phyloP scores from a whole-genome alignment of 2,329 filamentous ascomycete species.

The Exserohilum turcica region DNA sequence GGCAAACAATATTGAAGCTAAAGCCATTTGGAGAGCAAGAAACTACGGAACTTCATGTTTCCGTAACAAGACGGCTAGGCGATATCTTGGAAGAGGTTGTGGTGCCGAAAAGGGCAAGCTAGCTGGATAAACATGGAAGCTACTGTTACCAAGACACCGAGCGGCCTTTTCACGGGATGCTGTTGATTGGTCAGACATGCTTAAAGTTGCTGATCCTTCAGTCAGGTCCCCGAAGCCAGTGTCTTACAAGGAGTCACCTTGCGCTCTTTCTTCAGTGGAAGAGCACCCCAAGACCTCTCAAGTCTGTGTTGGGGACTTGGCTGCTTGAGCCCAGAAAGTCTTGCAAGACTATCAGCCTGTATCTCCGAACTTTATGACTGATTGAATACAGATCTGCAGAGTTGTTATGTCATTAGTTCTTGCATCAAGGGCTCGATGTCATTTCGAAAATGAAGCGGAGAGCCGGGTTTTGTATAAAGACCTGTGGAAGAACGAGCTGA shows the following conservation, averaged over 20 bases:
- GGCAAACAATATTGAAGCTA: conserved; percentile 17
- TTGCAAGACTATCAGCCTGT: conserved; percentile 16
- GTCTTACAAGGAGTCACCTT: not conserved
- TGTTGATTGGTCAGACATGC: conserved; percentile 4
- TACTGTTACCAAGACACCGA: conserved; percentile 10
- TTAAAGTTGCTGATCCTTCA: not conserved
- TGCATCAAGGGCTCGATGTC: not conserved
- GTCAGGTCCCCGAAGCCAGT: not conserved
- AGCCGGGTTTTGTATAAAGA: conserved; percentile 25
- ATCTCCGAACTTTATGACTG: conserved; percentile 19
- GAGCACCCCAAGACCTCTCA: conserved; percentile 15
- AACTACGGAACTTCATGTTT: conserved; percentile 25
- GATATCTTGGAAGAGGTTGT: conserved; percentile 35
- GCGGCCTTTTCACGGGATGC: conserved; percentile 5
- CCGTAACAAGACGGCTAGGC: conserved; percentile 35
- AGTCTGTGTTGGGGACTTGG: conserved; percentile 23
- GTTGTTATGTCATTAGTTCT: conserved; percentile 25
- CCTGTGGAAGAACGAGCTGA: not conserved
- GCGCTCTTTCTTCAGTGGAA: not conserved
- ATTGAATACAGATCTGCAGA: conserved; percentile 1
- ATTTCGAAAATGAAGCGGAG: conserved; percentile 4
- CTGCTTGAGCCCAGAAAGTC: conserved; percentile 5
- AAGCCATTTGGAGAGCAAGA: conserved; percentile 1
- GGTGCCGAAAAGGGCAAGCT: conserved; percentile 11
- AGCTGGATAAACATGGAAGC: conserved; percentile 10